Base-by-base conservation (phyloP, 352 stramenopile genomes). In the Globisporangium middletonii region DNA sequence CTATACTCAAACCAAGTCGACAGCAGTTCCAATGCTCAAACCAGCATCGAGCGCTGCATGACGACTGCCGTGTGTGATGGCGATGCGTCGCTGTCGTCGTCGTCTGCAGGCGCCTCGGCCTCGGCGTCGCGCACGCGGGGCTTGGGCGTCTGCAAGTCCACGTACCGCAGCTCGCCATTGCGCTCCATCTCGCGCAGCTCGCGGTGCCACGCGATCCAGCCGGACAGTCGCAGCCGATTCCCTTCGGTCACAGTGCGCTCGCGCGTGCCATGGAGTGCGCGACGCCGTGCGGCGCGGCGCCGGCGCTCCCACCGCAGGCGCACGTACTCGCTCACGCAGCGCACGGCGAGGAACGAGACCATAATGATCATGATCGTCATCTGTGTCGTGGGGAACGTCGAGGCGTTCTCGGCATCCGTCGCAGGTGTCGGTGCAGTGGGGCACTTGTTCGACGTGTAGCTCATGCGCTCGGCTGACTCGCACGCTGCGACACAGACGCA, bases 401-500 rank as follows among this genome's bases (percentile, higher is more conserved):
- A 42, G 51, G 13, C 44, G 15, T 26, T 50, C 42, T 46, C 23
- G 23, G 26, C 27, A 6, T 13, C 26, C 6, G 15, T 49, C 7
- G 19, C 27, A 23, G 27, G 11, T 8, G 8, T 26, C 3, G 38
- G 2, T 9, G 28, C 13, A 9, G 27, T n/a, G 16, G 46, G 55
- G 35, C 55, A 60, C 1, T 46, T 46, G 4, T 42, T 52, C 15
- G 55, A 52, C 35, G 55, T 60, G 30, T 42, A 50, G 2, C 38
- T 45, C 16, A 55, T n/a, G 43, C 58, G 54, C 35, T 65, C 53
- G 33, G 47, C 15, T 0, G 50, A 44, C 48, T 67, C 45, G 37
- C 60, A 67, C 16, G 49, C 49, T 7, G 50, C 55, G 26, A 63
- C 35, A 28, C 60, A 67, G 37, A 67, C 56, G 51, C 60, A 67